phyloP scores from a whole-genome alignment of 805 yeast species.

The Martiniozyma abietophila region DNA sequence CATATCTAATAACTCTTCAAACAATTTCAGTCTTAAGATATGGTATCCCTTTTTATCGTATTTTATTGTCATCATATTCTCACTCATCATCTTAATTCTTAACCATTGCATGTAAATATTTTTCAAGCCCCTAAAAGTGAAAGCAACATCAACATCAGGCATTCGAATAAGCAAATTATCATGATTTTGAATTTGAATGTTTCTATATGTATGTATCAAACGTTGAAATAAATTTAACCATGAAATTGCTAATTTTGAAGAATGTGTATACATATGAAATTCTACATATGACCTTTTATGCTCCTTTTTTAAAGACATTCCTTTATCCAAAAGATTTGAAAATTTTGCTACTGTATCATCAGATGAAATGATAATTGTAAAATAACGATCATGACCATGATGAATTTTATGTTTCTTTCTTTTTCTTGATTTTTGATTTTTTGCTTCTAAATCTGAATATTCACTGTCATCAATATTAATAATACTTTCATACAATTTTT shows the following conservation, averaged over 20 bases:
- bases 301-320: conserved; percentile 41
- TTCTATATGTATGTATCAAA: conserved; percentile 28
- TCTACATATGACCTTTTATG: conserved; percentile 9
- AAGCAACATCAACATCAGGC: conserved; percentile 35
- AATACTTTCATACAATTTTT: conserved; percentile 1
- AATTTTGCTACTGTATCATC: conserved; percentile 35
- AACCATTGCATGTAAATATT: background rate
- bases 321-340: conserved; percentile 62
- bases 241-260: conserved; percentile 42
- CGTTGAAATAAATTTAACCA: conserved; percentile 57
- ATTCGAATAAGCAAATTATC: conserved; percentile 27
- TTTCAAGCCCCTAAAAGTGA: conserved; percentile 22
- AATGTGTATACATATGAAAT: conserved; percentile 48
- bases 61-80: background rate
- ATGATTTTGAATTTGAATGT: background rate
- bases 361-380: conserved; percentile 11
- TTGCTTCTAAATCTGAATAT: background rate
- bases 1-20: conserved; percentile 32
- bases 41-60: conserved; percentile 18
- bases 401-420: conserved; percentile 11
- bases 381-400: conserved; percentile 10
- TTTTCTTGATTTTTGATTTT: conserved; percentile 2
- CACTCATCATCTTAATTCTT: background rate
- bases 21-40: conserved; percentile 19
- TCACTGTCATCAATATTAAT: background rate